Conservation (phyloP, 1,139 yeast genomes). For the Magnusiomyces suaveolens region DNA sequence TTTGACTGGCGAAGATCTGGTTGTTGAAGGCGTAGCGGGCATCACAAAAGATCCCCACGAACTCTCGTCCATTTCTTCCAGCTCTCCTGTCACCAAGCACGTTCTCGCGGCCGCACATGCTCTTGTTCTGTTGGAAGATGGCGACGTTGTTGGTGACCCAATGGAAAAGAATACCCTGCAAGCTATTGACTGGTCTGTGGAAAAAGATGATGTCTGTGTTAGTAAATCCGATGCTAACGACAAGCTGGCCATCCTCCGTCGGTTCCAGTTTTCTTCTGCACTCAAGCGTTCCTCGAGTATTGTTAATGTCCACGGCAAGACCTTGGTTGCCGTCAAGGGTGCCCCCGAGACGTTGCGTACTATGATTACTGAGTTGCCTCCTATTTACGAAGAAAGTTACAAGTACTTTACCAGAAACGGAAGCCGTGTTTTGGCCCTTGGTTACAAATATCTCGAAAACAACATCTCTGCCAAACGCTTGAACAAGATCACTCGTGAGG, state of each 20-base stretch:
- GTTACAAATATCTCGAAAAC: constrained; percentile 62
- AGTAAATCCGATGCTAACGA: constrained; percentile 24
- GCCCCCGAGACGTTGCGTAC: constrained; percentile 95
- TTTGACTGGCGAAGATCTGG: constrained; percentile 91
- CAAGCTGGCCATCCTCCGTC: constrained; percentile 65
- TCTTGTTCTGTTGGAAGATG: constrained; percentile 83
- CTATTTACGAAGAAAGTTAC: constrained; percentile 71
- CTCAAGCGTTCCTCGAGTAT: constrained; percentile 90
- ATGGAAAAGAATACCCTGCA: constrained; percentile 95
- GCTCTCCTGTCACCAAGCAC: constrained; percentile 57
- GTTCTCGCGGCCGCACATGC: constrained; percentile 96
- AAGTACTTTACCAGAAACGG: constrained; percentile 92
- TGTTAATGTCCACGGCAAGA: constrained; percentile 47
- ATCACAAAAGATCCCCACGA: constrained; percentile 47
- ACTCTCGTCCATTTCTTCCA: constrained; percentile 47
- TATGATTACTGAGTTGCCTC: constrained; percentile 67
- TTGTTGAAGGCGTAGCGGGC: constrained; percentile 94
- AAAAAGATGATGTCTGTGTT: constrained; percentile 46
- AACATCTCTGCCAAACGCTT: constrained; percentile 44
- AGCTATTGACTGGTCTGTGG: constrained; percentile 81
- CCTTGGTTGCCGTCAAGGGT: constrained; percentile 88
- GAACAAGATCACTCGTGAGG: constrained; percentile 54
- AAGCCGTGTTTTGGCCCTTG: constrained; percentile 90
- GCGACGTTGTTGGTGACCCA: constrained; percentile 97
- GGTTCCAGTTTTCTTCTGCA: constrained; percentile 95